Base-by-base conservation (phyloP, 140 eudicot genomes). In the Cichorium intybus region DNA sequence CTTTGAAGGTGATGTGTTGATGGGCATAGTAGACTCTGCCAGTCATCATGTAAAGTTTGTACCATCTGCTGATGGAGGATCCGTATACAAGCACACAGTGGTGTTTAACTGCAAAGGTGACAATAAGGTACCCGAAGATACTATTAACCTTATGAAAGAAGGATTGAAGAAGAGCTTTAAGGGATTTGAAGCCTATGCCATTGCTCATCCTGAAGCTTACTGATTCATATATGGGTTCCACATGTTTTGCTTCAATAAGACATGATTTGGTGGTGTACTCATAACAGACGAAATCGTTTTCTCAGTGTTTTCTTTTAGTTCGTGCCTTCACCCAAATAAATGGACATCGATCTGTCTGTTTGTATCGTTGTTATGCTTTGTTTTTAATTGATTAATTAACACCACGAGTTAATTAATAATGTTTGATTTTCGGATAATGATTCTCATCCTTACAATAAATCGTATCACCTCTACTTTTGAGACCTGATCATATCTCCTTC, bases 151-250 rank as follows among this genome's bases (percentile, higher is more conserved):
- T n/a, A 47, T 28, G 49, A 70, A 70, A 7, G 68, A 70, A 45
- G 9, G 60, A n/a, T 58, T 58, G 2, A 37, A 58, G 68, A 70
- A 70, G 49, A 70, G 50, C 41, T 70, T 45, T n/a, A 70, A 29
- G 33, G 33, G 5, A 23, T 6, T 53, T 16, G 59, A 53, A 17
- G 59, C 59, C 15, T 53, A 53, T 23, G 56, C 27, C 12, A 26
- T 15, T 51, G 29, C 56, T 7, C 56, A 51, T 51, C 56, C 56
- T 1, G 56, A 51, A 51, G 4, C 56, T 20, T 51, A 51, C n/a
- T 53, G 29, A 24, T 12, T 23, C 15, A 12, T 24, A 12, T 24
- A 33, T 33, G 39, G 14, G 17, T 23, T 24, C 34, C 4, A 53
- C 10, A 23, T 23, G 59, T 22, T 52, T 11, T 23, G n/a, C 15